Conservation (phyloP, 345 rosid genomes). For the Acer saccharum region DNA sequence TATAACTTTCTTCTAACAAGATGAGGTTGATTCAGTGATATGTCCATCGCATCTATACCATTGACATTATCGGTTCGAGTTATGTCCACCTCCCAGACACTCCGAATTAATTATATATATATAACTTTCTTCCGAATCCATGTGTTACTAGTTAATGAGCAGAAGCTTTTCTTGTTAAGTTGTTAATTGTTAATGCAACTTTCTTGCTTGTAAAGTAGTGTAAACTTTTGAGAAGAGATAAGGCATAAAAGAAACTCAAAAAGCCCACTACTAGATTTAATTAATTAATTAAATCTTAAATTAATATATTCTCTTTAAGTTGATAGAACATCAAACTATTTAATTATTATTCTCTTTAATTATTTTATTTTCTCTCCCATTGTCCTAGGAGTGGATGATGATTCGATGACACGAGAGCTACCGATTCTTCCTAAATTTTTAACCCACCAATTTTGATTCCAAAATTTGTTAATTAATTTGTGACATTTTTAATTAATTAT, state of each 20-base stretch:
- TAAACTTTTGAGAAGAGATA: conserved; percentile 1
- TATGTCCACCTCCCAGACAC: no score
- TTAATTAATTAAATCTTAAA: not conserved
- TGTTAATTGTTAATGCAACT: conserved; percentile 1
- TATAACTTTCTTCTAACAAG: no score
- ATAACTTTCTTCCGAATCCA: not conserved
- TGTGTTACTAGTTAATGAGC: not conserved
- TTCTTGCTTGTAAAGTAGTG: conserved; percentile 25
- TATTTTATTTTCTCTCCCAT: not conserved
- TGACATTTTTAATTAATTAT: not conserved
- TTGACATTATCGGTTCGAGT: no score
- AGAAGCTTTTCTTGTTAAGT: not conserved
- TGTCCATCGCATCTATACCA: no score
- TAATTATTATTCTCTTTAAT: not conserved
- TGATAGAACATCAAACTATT: conserved; percentile 21
- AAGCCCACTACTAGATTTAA: not conserved
- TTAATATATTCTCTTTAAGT: not conserved
- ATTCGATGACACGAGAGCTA: conserved; percentile 20
- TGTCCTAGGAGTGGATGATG: conserved; percentile 25
- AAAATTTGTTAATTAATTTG: not conserved
- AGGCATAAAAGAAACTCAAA: conserved; percentile 16
- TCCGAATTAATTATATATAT: no score
- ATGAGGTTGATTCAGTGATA: no score
- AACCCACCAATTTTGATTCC: not conserved
- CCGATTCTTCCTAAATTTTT: not conserved